These are phyloP conservation scores for Adansonia grandidieri DNA, from an alignment of 441 rosid species.

Conservation along the genomic window DNA sequence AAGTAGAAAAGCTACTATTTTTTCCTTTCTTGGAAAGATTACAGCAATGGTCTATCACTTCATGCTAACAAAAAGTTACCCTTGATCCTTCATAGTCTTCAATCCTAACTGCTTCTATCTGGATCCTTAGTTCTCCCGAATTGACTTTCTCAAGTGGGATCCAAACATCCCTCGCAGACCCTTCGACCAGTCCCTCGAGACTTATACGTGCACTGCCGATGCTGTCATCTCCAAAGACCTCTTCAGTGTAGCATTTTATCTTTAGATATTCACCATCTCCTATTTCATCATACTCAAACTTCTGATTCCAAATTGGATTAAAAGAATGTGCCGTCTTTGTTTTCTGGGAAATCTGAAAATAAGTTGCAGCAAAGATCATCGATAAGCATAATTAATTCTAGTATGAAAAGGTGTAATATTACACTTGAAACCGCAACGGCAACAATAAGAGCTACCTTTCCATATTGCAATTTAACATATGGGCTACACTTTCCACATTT, in stretches of 20 bases:
- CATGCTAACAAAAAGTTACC: conserved; percentile 43
- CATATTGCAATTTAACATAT: conserved; percentile 84
- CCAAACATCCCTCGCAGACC: conserved; percentile 76
- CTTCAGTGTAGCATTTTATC: conserved; percentile 78
- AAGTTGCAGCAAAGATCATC: conserved; percentile 21
- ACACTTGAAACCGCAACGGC: conserved; percentile 15
- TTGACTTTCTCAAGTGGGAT: conserved; percentile 89
- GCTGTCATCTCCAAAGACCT: conserved; percentile 76
- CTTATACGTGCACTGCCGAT: conserved; percentile 85
- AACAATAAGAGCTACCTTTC: conserved; percentile 60
- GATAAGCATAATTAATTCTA: conserved; percentile 1
- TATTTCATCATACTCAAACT: conserved; percentile 84
- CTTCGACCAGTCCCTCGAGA: conserved; percentile 80
- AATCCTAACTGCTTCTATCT: conserved; percentile 65
- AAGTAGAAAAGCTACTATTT: background rate
- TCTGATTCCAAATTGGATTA: conserved; percentile 71
- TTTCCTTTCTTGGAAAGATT: background rate
- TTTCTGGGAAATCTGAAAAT: conserved; percentile 61
- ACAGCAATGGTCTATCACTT: background rate
- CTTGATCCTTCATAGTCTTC: conserved; percentile 64
- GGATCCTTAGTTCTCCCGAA: conserved; percentile 88
- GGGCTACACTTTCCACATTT: conserved; percentile 70
- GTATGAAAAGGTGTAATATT: background rate
- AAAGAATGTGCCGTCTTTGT: conserved; percentile 60
- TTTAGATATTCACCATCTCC: conserved; percentile 77